Evolutionary conservation across 805 yeast species (phyloP), one percentile per base, ranked within the genome.

Genomic region (Candida arabinofermentans): DNA sequence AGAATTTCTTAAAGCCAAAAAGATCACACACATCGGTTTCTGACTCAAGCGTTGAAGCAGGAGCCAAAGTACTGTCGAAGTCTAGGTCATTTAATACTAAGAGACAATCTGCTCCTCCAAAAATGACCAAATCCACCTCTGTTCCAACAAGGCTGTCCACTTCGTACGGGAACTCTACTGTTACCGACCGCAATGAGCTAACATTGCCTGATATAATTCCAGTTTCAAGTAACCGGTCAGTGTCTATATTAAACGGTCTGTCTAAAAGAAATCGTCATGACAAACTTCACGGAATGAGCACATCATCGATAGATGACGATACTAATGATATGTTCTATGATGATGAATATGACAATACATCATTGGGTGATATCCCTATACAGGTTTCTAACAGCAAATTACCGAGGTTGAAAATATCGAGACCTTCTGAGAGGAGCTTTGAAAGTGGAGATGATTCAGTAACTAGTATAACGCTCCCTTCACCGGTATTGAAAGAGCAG

Each of bases 1-100:
- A 41, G 34, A 42, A 41, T 24, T 36, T 50, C 6, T 39, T 46
- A 19, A 50, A 42, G 27, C 30, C 37, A 16, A 48, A 36, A 14
- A 38, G 27, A 16, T 37, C 49, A 8, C 42, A 36, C 8, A 46
- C 51, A 2, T 40, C 48, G 5, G 36, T 31, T 13, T 29, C 46
- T 4, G 12, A 19, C 5, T 22, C 35, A n/a, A 6, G 26, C 9
- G n/a, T 22, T 6, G 26, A n/a, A 21, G 18, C 35, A 8, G 27
- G 35, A 12, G 10, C 40, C 16, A 30, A 24, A 30, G 17, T 9
- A 4, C 14, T 30, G 5, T 24, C 27, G 4, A 33, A 27, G 8
- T 27, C 42, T n/a, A 33, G 12, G 4, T 36, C 37, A 8, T 19
- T 39, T 16, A 37, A 17, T n/a, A 17, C 17, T 24, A 26, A 33